Conservation (phyloP, 208 protist genomes). For the Porcisia hertigi region DNA sequence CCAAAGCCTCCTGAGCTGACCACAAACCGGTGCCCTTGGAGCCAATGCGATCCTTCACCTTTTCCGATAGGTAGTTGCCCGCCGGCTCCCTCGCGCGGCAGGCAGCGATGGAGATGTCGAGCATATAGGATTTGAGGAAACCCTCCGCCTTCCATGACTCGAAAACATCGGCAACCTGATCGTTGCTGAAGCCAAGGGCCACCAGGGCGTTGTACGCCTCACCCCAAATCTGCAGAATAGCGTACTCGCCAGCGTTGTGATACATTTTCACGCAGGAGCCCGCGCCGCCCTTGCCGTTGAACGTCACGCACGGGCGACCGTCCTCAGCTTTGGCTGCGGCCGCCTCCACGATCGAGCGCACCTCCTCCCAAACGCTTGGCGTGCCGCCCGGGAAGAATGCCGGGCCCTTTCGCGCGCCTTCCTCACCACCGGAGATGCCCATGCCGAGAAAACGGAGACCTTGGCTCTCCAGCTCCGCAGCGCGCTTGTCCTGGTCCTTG, state of each 20-base stretch:
- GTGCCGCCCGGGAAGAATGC: conserved; percentile 98
- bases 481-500: conserved; percentile 93
- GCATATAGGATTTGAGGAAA: conserved; percentile 96
- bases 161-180: conserved; percentile 93
- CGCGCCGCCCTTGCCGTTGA: conserved; percentile 96
- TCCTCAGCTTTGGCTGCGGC: conserved; percentile 96
- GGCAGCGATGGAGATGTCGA: conserved; percentile 98
- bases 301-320: conserved; percentile 92
- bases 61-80: conserved; percentile 91
- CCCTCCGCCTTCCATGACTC: conserved; percentile 93
- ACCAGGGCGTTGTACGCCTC: conserved; percentile 96
- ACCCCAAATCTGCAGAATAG: conserved; percentile 97
- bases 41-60: conserved; percentile 95
- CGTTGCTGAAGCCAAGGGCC: conserved; percentile 87
- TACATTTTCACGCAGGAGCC: conserved; percentile 99
- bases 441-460: conserved; percentile 95
- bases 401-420: conserved; percentile 98
- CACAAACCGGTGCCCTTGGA: conserved; percentile 98
- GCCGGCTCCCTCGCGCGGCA: conserved; percentile 91
- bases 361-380: conserved; percentile 87
- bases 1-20: conserved; percentile 94
- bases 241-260: conserved; percentile 99
- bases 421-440: conserved; percentile 99
- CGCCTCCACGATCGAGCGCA: conserved; percentile 96
- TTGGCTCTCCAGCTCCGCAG: conserved; percentile 74